phyloP scores from a whole-genome alignment of 2,329 filamentous ascomycete genomes.

The Verticillium tricorpus region DNA sequence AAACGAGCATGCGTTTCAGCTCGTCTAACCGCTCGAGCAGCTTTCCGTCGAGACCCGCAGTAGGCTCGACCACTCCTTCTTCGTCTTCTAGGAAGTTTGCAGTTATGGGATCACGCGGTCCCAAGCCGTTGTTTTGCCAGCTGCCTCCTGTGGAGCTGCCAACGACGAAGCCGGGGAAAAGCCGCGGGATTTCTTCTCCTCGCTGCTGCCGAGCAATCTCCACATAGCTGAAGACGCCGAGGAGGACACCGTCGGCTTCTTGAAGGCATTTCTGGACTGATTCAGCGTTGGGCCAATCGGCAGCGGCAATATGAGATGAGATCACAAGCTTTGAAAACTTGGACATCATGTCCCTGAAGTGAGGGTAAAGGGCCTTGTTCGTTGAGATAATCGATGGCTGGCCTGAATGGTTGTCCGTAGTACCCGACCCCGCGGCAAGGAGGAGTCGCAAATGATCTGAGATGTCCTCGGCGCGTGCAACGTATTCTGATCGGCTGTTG shows the following conservation, averaged over 20 bases:
- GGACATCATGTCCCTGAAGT: slow-evolving; percentile 99
- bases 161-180: slow-evolving; percentile 89
- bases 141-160: slow-evolving; percentile 79
- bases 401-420: slow-evolving; percentile 96
- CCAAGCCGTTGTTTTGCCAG: slow-evolving; percentile 73
- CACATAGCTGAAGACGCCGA: slow-evolving; percentile 93
- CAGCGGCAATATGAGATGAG: slow-evolving; percentile 94
- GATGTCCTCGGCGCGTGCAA: slow-evolving; percentile 92
- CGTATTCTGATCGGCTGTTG: slow-evolving; percentile 82
- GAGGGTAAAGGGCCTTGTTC: slow-evolving; percentile 94
- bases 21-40: slow-evolving; percentile 82
- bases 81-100: slow-evolving; percentile 85
- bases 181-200: slow-evolving; percentile 86
- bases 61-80: slow-evolving; percentile 68
- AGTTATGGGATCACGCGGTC: slow-evolving; percentile 64
- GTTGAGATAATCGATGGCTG: slow-evolving; percentile 99
- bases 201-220: slow-evolving; percentile 91
- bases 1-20: slow-evolving; percentile 77
- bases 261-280: slow-evolving; percentile 92
- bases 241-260: slow-evolving; percentile 93
- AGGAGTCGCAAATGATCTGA: slow-evolving; percentile 92
- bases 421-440: slow-evolving; percentile 92
- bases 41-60: slow-evolving; percentile 67
- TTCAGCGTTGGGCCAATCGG: slow-evolving; percentile 92
- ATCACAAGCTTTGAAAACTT: slow-evolving; percentile 99